Conservation (phyloP, 108 stramenopile species). For the Skeletonema grethae region DNA sequence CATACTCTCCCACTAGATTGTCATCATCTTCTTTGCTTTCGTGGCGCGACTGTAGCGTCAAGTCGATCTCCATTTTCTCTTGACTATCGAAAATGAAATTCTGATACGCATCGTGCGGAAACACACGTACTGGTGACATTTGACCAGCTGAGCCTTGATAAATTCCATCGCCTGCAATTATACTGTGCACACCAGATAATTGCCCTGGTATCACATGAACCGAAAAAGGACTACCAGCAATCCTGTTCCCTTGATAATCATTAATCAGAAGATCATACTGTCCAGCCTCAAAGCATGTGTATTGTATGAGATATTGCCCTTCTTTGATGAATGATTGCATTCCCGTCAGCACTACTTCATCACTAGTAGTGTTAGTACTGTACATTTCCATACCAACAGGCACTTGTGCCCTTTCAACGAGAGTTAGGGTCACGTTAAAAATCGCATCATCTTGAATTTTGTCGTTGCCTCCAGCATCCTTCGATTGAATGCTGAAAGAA, state of each 20-base stretch:
- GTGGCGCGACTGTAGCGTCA: slow-evolving; percentile 8
- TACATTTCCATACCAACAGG: slow-evolving; percentile 1
- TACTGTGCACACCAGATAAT: slow-evolving; percentile 16
- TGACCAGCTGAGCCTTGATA: slow-evolving; percentile 8
- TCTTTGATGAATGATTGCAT: not conserved
- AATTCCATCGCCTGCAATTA: slow-evolving; percentile 16
- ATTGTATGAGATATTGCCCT: slow-evolving; percentile 13
- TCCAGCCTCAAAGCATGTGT: slow-evolving; percentile 13
- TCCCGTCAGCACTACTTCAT: slow-evolving; percentile 9
- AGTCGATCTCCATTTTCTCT: slow-evolving; percentile 14
- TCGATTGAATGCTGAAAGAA: slow-evolving; percentile 20
- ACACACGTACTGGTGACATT: slow-evolving; percentile 15
- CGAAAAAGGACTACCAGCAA: slow-evolving; percentile 21
- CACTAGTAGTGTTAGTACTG: not conserved
- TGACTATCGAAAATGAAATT: slow-evolving; percentile 11
- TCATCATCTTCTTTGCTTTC: not conserved
- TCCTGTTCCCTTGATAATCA: not conserved
- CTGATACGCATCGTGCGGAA: slow-evolving; percentile 12
- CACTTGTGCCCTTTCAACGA: not conserved
- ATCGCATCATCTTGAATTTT: not conserved
- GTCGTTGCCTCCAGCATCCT: slow-evolving; percentile 25
- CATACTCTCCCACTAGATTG: not conserved
- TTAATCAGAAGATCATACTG: slow-evolving; percentile 11
- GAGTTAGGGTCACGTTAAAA: slow-evolving; percentile 18
- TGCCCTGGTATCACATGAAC: slow-evolving; percentile 14